Evolutionary conservation across 139 green algal species (phyloP), one percentile per base, ranked within the genome.

Genomic region (Volvox reticuliferus): DNA sequence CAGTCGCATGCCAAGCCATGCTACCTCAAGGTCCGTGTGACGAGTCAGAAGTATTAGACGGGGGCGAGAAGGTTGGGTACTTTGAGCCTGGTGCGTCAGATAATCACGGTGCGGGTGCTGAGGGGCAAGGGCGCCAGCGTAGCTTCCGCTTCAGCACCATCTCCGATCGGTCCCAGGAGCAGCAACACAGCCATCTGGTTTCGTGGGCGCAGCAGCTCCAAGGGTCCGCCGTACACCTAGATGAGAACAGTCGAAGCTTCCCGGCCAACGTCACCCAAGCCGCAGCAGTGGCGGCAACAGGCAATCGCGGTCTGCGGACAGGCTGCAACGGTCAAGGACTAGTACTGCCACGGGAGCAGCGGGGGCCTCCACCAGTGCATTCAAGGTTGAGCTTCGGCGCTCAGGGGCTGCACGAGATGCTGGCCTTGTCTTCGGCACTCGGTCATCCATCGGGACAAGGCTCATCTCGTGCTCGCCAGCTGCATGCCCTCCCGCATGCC

Each of bases 241-340:
- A 89, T 30, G 85, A 89, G 69, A 55, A 20, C 28, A 89, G 85
- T 37, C 68, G 85, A 21, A 81, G 85, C 69, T 71, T 33, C 17
- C 68, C 85, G 9, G 83, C 12, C 37, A 16, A 55, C 44, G 44
- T 55, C 44, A 55, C 5, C 44, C 5, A 5, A 9, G 44, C 44
- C 44, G 44, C 44, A 55, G 33, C 21, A 18, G 50, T 28, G 79
- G 36, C 32, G 33, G 6, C 82, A 24, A 33, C 13, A 6, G 81
- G 26, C 61, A 19, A 19, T 62, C 2, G 1, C 1, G 78, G 36
- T 35, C 12, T 37, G 78, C 36, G 30, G 78, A 65, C 78, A 6
- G 44, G 26, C 13, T 35, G 37, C 28, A 73, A n/a, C 50, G 24
- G 79, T 13, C 24, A 65, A 3, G 50, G 17, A 9, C 19, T 32